Evolutionary conservation across 805 yeast genomes (phyloP), one percentile per base, ranked within the genome.

Genomic region (Lachancea fermentati): DNA sequence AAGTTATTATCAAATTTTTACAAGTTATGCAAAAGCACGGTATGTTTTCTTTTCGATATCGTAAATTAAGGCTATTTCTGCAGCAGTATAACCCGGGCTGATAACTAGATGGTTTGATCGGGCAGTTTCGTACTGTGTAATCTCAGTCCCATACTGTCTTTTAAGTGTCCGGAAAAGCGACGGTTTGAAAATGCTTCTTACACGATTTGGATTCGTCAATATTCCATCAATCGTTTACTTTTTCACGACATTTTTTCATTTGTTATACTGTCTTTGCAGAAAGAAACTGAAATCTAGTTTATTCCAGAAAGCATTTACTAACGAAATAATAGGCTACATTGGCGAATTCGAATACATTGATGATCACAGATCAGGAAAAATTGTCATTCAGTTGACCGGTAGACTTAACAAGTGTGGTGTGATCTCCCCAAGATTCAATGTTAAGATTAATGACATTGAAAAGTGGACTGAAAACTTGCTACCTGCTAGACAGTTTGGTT

Each of bases 401-500:
- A 85, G 97, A 77, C 78, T 89, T 65, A 89, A 88, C 93, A 91
- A 89, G 78, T 88, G 94, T 69, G 97, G 97, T 78, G 97, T 91
- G 50, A 91, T 89, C 67, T 86, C 95, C 51, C 97, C 97, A 73
- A 87, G 97, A 78, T 89, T 88, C 78, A 89, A 89, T 78, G 89
- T 89, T 65, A 86, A 87, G 75, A 81, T 91, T 54, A 82, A 73
- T 66, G 97, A 89, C 69, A 81, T 89, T 58, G 97, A 89, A 78
- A 89, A 86, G 77, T 89, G 97, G 97, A 87, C 96, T 60, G 95
- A 81, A 71, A 88, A 89, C 82, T 81, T 89, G 68, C 77, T 89
- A 66, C 97, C 97, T 68, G 95, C 97, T 54, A 87, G 97, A 84
- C 97, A 89, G 75, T 91, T 91, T 66, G 97, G 97, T 76, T 88